Evolutionary conservation across 2,329 filamentous ascomycete species (phyloP), one percentile per base, ranked within the genome.

Genomic region (Diaporthe batatas): DNA sequence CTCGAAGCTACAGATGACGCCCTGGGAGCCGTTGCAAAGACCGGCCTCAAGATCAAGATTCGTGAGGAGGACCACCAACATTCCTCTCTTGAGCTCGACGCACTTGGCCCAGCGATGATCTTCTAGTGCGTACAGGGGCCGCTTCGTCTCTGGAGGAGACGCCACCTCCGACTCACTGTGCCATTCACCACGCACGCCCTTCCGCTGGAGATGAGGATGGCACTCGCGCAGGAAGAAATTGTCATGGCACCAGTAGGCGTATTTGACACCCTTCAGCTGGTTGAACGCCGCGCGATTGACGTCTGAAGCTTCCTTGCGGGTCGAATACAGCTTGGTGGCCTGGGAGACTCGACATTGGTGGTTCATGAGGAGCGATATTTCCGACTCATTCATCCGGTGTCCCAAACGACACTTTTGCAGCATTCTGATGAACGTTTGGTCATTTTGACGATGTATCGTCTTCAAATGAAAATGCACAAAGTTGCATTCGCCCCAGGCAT

Each of bases 381-480:
- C 86, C 0, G 74, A 75, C 0, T 51, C 32, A 0, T 79, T 77
- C 0, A 89, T 79, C 0, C 75, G 72, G 14, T 81, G 74, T 1
- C 89, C 88, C 21, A 87, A 81, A 0, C 89, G 84, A 58, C 86
- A 86, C 72, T 86, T 90, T 47, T 90, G 84, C 1, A 92, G 82
- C 58, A 91, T 86, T 3, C 80, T 79, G 72, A 90, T 86, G 76
- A 91, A 91, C 0, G 76, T 76, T 49, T 79, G 72, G 74, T 92
- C 89, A 8, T 77, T 84, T 73, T 92, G 90, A 5, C 90, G 85
- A 76, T 90, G 88, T 5, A 92, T 88, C 6, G 85, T 81, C 1
- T 80, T 85, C 0, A 92, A 82, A 11, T 89, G 83, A 1, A 91
- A 80, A 72, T 89, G 83, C 2, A 78, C 78, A 76, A 92, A 91